Evolutionary conservation across 75 land plant species (phyloP).

Genomic region (Adiantum capillusveneris): DNA sequence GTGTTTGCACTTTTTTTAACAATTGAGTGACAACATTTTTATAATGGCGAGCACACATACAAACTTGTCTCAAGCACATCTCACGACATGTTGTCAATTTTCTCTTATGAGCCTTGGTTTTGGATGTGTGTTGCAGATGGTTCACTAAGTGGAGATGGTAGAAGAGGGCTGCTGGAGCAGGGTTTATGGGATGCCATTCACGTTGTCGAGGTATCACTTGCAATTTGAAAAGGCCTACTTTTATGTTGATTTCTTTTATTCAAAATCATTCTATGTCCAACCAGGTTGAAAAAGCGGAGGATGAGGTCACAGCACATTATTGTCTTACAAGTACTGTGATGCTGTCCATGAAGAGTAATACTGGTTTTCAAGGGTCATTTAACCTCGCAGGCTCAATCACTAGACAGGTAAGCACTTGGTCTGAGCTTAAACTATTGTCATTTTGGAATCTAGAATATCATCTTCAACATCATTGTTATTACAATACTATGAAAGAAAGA

Average conservation of each 20-base stretch:
- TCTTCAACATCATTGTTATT: no score
- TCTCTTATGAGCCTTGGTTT: no score
- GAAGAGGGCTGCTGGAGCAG: conserved; percentile 67
- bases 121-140: conserved; percentile 86
- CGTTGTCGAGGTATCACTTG: conserved; percentile 67
- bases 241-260: neutral
- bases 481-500: no score
- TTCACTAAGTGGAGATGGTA: conserved; percentile 70
- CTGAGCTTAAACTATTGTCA: no score
- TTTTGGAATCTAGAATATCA: no score
- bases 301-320: conserved; percentile 60
- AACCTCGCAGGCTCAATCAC: conserved; percentile 86
- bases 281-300: conserved; percentile 57
- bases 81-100: no score
- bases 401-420: conserved; percentile 92
- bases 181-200: conserved; percentile 98
- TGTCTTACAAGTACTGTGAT: conserved; percentile 88
- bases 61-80: no score
- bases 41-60: no score
- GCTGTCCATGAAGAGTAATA: conserved; percentile 73
- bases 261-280: neutral
- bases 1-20: no score
- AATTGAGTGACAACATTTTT: no score
- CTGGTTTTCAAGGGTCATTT: conserved; percentile 62
- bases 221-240: no score